Base-by-base conservation (phyloP, 108 stramenopile genomes). In the Skeletonema tropicum region DNA sequence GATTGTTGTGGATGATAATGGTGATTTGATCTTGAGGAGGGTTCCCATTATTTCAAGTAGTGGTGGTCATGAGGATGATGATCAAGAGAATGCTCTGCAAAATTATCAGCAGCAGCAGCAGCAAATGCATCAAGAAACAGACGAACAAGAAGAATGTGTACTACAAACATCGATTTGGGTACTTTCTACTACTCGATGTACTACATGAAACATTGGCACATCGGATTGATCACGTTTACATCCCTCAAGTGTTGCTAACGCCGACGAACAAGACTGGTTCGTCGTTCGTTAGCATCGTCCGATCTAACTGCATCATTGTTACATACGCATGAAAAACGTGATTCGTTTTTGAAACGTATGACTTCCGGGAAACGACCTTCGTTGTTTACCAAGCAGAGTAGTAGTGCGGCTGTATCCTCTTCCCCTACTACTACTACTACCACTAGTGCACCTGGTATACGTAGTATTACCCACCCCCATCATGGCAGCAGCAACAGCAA, bases 221-320 rank as follows among this genome's bases (percentile, higher is more conserved):
- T 62, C 61, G 61, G 33, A 62, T 62, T 21, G 61, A 62, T 33
- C 35, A 62, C n/a, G 61, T 62, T 2, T 62, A 62, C 31, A 62
- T 62, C 7, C 61, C 61, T 8, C 61, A 62, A 25, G 61, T 38
- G 21, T 5, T 33, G 0, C 48, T 38, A 23, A 29, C 26, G 26
- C 11, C 55, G 3, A 23, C 55, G 7, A 39, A 39, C 38, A 12
- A 39, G 1, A 12, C 11, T 12, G 38, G 38, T 0, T 41, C 73
- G 17, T 71, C 59, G 57, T 65, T 42, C 52, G 42, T 61, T 60
- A 45, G 41, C 45, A 33, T 3, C 49, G 3, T n/a, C n/a, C n/a
- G 49, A 21, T 7, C 3, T 52, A 15, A 23, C 49, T 6, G 13
- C 21, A 0, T 52, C 49, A 0, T 52, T 52, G 21, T 25, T 52